Percentiles rank a stretch among this genome's conserved stretches.
These are phyloP conservation scores for Rosa hybrid DNA, from an alignment of 331 rosid species.

Conservation along the genomic window DNA sequence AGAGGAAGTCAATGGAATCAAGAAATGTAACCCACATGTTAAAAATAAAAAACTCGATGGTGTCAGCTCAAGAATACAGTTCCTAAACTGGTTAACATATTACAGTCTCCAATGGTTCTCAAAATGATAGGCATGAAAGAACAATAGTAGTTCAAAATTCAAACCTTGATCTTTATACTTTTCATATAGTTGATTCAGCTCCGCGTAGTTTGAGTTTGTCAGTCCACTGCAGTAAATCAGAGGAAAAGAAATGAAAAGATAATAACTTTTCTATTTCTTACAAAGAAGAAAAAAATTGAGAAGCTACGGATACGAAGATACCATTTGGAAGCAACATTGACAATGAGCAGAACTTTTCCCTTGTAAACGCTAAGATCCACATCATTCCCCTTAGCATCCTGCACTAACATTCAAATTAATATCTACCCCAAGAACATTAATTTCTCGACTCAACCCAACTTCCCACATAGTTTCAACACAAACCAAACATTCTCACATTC, in stretches of 20 bases:
- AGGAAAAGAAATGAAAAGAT: neutral
- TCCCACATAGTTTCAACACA: conserved; percentile 11
- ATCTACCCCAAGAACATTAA: neutral
- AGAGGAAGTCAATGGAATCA: neutral
- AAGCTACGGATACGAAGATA: conserved; percentile 5
- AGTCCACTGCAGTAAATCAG: conserved; percentile 51
- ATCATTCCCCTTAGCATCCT: conserved; percentile 61
- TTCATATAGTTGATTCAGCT: conserved; percentile 58
- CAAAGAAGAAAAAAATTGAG: neutral
- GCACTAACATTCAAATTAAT: conserved; percentile 9
- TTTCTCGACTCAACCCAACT: neutral
- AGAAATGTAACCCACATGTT: neutral
- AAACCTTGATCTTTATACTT: conserved; percentile 68
- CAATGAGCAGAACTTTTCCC: conserved; percentile 64
- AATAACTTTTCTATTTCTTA: neutral
- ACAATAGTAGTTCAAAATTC: neutral
- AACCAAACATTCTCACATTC: neutral
- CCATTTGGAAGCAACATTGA: conserved; percentile 92
- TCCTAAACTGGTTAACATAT: neutral
- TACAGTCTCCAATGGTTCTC: neutral
- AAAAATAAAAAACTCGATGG: neutral
- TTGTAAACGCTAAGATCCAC: conserved; percentile 52
- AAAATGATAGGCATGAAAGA: conserved; percentile 4
- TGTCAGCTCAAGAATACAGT: neutral
- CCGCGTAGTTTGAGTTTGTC: conserved; percentile 73